A percentile compares a stretch with the other conserved stretches of the same genome.
These are phyloP conservation scores for Phytophthora melonis DNA, from an alignment of 352 stramenopile genomes.

Conservation along the genomic window DNA sequence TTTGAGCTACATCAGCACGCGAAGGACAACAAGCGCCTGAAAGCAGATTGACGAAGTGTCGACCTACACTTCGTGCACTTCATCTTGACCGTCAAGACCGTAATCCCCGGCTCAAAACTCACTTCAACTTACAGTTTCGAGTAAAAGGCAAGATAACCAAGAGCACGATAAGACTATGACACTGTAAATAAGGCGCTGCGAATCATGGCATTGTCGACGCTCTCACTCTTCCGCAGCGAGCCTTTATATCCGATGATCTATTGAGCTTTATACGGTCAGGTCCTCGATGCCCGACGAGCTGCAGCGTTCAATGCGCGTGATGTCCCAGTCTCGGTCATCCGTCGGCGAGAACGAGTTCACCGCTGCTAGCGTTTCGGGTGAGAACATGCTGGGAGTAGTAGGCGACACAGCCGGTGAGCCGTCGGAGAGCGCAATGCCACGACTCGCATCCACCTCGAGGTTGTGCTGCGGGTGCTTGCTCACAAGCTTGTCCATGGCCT, in stretches of 20 bases:
- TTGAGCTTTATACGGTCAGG: conserved; percentile 46
- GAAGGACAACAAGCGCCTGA: too few species aligned
- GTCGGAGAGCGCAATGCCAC: conserved; percentile 16
- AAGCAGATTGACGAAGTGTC: too few species aligned
- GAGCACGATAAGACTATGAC: too few species aligned
- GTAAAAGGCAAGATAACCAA: too few species aligned
- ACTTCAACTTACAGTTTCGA: too few species aligned
- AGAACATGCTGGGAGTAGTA: conserved; percentile 17
- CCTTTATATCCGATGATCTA: neutral
- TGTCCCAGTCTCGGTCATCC: conserved; percentile 41
- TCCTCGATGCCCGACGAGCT: conserved; percentile 64
- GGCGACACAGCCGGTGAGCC: conserved; percentile 21
- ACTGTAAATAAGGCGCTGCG: too few species aligned
- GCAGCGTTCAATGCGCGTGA: conserved; percentile 42
- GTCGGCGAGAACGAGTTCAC: conserved; percentile 25
- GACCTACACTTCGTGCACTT: too few species aligned
- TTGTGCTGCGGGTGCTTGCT: conserved; percentile 82
- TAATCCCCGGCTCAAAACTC: too few species aligned
- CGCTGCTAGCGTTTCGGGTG: conserved; percentile 4
- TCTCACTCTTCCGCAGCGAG: too few species aligned
- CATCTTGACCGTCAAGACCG: too few species aligned
- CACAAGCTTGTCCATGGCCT: conserved; percentile 82
- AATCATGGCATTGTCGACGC: too few species aligned
- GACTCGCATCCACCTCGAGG: conserved; percentile 54
- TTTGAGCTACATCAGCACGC: too few species aligned